Evolutionary conservation across 257 asterid species (phyloP).

Genomic region (Gentiana straminea): DNA sequence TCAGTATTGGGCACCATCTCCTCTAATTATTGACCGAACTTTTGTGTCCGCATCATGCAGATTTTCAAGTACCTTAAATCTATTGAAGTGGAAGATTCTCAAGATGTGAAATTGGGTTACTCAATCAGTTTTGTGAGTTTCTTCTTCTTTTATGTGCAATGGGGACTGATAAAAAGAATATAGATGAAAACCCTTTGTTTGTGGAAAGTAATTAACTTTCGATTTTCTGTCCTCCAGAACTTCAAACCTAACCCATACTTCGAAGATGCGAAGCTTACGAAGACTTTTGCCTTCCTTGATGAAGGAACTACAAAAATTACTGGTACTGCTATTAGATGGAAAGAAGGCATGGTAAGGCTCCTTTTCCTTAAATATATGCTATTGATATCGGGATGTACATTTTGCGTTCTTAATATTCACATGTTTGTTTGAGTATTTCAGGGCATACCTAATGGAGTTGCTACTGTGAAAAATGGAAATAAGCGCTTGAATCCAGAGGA

Average conservation of each 20-base stretch:
- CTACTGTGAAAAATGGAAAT: slow-evolving; percentile 73
- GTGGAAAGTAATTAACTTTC: neutral
- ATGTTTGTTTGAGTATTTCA: slow-evolving; percentile 28
- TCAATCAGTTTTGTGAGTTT: slow-evolving; percentile 74
- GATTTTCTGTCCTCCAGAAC: slow-evolving; percentile 29
- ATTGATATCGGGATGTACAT: no score
- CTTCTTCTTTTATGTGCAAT: neutral
- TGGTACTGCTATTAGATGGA: slow-evolving; percentile 84
- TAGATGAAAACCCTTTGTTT: neutral
- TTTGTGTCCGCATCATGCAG: slow-evolving; percentile 22
- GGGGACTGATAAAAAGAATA: neutral
- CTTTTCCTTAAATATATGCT: neutral
- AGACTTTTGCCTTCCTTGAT: slow-evolving; percentile 74
- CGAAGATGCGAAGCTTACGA: slow-evolving; percentile 69
- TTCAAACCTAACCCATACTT: slow-evolving; percentile 79
- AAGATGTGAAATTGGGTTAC: slow-evolving; percentile 92
- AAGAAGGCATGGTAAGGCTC: slow-evolving; percentile 73
- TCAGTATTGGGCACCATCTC: neutral
- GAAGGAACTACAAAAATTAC: slow-evolving; percentile 75
- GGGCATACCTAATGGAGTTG: slow-evolving; percentile 67
- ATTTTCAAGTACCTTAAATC: slow-evolving; percentile 69
- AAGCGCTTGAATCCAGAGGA: slow-evolving; percentile 69
- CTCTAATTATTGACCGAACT: neutral
- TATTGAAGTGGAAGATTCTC: slow-evolving; percentile 86
- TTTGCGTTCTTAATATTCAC: neutral